Conservation (phyloP, 139 green algal species). For the Bryopsis sp. region DNA sequence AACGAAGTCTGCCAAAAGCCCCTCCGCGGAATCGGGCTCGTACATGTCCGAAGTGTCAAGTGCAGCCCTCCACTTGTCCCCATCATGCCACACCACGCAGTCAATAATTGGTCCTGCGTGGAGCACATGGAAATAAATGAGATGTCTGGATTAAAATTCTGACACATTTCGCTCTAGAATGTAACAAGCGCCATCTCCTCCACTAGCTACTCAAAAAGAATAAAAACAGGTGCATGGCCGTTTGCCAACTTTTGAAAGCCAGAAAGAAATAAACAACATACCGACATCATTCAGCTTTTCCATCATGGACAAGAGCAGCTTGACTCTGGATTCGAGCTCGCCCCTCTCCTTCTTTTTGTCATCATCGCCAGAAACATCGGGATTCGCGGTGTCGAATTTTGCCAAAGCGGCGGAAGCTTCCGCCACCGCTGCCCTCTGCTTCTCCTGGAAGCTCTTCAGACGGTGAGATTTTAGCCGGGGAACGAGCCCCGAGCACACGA, state of each 20-base stretch:
- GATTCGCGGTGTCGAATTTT: constrained; percentile 21
- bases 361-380: neutral
- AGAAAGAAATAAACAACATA: neutral
- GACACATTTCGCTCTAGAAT: no score
- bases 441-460: constrained; percentile 49
- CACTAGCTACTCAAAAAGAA: no score
- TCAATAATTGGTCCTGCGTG: constrained; percentile 62
- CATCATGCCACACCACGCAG: constrained; percentile 87
- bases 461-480: constrained; percentile 40
- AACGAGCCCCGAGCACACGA: constrained; percentile 54
- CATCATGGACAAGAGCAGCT: constrained; percentile 43
- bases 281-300: constrained; percentile 32
- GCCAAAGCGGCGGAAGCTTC: constrained; percentile 37
- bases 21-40: constrained; percentile 21
- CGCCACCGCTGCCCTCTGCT: constrained; percentile 39
- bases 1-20: constrained; percentile 48
- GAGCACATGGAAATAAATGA: neutral
- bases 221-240: no score
- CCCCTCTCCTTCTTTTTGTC: constrained; percentile 29
- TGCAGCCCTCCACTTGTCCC: constrained; percentile 56
- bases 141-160: no score
- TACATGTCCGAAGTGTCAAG: constrained; percentile 68
- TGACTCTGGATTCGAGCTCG: constrained; percentile 62
- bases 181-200: no score
- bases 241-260: no score